Evolutionary conservation across 768 basidiomycete genomes (phyloP).

Genomic region (Tricholoma bakamatsutake): DNA sequence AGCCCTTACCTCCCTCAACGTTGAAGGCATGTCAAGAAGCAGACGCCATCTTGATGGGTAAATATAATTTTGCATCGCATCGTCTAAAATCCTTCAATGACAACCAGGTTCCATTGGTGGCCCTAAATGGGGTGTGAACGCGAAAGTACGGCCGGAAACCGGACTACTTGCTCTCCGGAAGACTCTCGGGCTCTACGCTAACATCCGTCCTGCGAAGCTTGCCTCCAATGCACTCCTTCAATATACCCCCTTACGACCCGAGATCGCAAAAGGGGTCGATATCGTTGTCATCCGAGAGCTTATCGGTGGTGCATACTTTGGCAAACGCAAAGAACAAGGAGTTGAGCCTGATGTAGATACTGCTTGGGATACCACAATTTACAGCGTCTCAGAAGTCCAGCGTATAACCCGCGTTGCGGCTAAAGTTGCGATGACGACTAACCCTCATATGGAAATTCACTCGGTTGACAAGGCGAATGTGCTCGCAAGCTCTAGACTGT

Average conservation of each 20-base stretch:
- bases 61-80: conserved; percentile 12
- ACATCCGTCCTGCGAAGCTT: conserved; percentile 95
- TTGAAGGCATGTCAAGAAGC: conserved; percentile 86
- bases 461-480: conserved; percentile 99
- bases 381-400: conserved; percentile 87
- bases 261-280: conserved; percentile 77
- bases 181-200: conserved; percentile 91
- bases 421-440: conserved; percentile 75
- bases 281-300: conserved; percentile 95
- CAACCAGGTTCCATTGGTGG: conserved; percentile 87
- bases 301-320: conserved; percentile 96
- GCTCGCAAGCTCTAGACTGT: conserved; percentile 87
- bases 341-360: conserved; percentile 54
- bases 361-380: conserved; percentile 92
- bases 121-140: conserved; percentile 96
- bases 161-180: conserved; percentile 89
- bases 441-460: conserved; percentile 85
- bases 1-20: conserved; percentile 79
- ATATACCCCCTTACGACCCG: conserved; percentile 84
- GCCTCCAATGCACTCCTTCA: conserved; percentile 85
- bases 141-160: conserved; percentile 86
- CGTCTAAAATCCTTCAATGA: background rate
- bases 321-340: conserved; percentile 83
- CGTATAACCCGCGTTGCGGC: conserved; percentile 95
- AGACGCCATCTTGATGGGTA: conserved; percentile 95